These are phyloP conservation scores for Ophiognomonia clavigignenti-juglandacearum DNA, from an alignment of 2,329 filamentous ascomycete species.

Conservation along the genomic window DNA sequence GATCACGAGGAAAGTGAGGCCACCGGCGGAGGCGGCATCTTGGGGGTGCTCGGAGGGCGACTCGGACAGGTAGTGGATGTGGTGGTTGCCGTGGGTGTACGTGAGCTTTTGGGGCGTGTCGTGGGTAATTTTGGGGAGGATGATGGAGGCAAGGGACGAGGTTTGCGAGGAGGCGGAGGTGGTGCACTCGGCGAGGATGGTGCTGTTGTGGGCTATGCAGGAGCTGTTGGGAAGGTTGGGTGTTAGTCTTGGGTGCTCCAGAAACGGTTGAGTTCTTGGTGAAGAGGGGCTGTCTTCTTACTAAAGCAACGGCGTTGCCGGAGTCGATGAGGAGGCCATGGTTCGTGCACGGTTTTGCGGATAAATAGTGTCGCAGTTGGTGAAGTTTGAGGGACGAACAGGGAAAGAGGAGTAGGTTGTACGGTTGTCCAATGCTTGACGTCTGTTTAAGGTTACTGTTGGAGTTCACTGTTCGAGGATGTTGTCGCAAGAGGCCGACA, in stretches of 20 bases:
- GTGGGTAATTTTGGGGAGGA: conserved; percentile 93
- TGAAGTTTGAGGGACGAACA: no score
- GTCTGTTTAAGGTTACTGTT: no score
- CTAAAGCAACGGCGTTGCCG: conserved; percentile 68
- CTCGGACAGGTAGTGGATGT: conserved; percentile 94
- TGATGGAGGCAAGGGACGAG: conserved; percentile 82
- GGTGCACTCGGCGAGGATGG: conserved; percentile 90
- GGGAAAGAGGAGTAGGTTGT: no score
- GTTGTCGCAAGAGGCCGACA: not conserved
- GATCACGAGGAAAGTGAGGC: conserved; percentile 88
- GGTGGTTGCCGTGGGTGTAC: conserved; percentile 85
- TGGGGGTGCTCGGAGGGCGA: conserved; percentile 60
- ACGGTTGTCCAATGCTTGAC: no score
- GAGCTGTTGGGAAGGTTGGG: conserved; percentile 51
- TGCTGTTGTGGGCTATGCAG: conserved; percentile 90
- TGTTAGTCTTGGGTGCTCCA: conserved; percentile 16
- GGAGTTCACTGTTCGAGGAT: no score
- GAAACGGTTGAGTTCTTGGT: not conserved
- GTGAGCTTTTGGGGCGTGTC: conserved; percentile 78
- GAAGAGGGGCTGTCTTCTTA: conserved; percentile 35
- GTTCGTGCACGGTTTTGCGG: no score
- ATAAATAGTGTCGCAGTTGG: no score
- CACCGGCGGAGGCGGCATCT: conserved; percentile 62
- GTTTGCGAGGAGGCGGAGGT: conserved; percentile 77
- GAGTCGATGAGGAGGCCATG: conserved; percentile 69